Base-by-base conservation (phyloP, 257 asterid genomes). In the Oldenlandia corymbosa region DNA sequence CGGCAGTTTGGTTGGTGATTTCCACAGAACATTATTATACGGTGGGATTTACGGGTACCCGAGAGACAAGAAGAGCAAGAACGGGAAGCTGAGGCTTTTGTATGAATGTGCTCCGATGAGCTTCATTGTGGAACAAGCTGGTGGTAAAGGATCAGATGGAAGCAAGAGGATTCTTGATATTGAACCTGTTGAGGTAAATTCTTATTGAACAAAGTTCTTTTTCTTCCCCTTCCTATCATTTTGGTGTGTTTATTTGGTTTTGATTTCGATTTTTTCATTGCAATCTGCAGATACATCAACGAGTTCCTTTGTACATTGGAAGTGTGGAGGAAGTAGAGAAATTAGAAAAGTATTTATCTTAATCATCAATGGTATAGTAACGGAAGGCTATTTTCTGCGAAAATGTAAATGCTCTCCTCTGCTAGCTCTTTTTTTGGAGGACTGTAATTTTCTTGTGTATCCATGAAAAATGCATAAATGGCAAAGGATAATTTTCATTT, bases 31-130 rank as follows among this genome's bases (percentile, higher is more conserved):
- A 21, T 48, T 92, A 70, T 56, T 92, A 41, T 87, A 85, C 26
- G 99, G 99, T 36, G 99, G 99, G 28, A 92, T 92, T 26, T 92
- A 89, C 10, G 99, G 99, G 1, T 83, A 92, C 24, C 99, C 97
- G 0, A 70, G 84, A 60, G 93, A 92, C 57, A 70, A 69, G 58
- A 92, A 92, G 81, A 92, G 91, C 68, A 84, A 89, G 84, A 86
- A 92, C 26, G 97, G 99, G 47, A 92, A 92, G 74, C 56, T 92
- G 73, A 87, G 99, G 78, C 80, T 92, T 14, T 71, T 92, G 90
- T 92, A 92, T 60, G 99, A 92, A 75, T 87, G 99, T 58, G 97
- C 99, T 1, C 97, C 99, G 0, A 89, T 89, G 97, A 92, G 99
- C 66, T 92, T 86, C 73, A 76, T 92, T 2, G 99, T 85, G 58